Base-by-base conservation (phyloP, 129 eudicot genomes). In the Pseudognaphalium luteoalbum region DNA sequence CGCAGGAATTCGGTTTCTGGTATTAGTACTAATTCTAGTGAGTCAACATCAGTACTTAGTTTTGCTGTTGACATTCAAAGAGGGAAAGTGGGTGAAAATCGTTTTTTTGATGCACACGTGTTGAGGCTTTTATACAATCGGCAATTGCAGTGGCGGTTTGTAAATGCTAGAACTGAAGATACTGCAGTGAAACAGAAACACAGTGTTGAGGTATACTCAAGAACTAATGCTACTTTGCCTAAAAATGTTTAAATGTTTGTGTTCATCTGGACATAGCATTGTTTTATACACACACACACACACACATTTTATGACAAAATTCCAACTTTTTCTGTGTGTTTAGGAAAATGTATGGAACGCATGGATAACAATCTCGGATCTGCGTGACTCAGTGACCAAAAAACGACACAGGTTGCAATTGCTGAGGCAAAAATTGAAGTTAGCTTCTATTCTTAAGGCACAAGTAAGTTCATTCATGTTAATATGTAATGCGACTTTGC, bases 281-380 rank as follows among this genome's bases (percentile, higher is more conserved):
- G 19, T 34, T 17, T 22, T 62, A 16, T n/a, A n/a, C n/a, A n/a
- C n/a, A n/a, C n/a, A n/a, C n/a, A n/a, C n/a, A n/a, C n/a, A n/a
- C n/a, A n/a, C n/a, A n/a, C n/a, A n/a, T n/a, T n/a, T n/a, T n/a
- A 29, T 29, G n/a, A 12, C 39, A 29, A 25, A 29, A 7, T 63
- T 63, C 19, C 7, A 7, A 63, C 11, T 63, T 63, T 4, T 63
- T 4, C 51, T 25, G 30, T 42, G 22, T 82, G 16, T 41, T 65
- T 89, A 94, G 98, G 89, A 89, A 80, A 82, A 79, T 80, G 75
- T 94, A 35, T 90, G 98, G 98, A 89, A 91, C 72, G 96, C 97
- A 51, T 94, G 97, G 98, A 91, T 94, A 79, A 86, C 91, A 73
- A 89, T 84, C 68, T 88, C 97, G 28, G 96, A 87, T 84, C 87